Conservation (phyloP, 2,329 filamentous ascomycete species). For the Leptoxyphium fumago region DNA sequence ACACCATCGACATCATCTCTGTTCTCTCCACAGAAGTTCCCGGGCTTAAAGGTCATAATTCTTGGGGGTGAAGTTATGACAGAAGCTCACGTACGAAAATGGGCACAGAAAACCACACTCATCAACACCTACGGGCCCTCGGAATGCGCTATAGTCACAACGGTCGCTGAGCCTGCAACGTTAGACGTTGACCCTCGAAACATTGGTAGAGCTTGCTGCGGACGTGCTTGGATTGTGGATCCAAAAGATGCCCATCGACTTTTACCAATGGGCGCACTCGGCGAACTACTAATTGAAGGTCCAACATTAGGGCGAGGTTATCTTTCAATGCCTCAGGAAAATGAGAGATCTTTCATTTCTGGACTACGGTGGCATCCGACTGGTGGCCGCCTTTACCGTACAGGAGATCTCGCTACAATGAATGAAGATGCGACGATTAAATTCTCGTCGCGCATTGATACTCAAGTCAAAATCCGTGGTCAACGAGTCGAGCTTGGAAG, state of each 20-base stretch:
- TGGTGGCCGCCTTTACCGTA: constrained; percentile 6
- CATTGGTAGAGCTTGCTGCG: background rate
- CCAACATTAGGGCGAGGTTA: background rate
- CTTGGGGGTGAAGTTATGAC: background rate
- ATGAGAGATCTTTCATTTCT: background rate
- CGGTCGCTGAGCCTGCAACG: background rate
- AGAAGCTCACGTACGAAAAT: background rate
- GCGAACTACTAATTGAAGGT: constrained; percentile 1
- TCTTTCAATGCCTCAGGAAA: background rate
- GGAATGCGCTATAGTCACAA: background rate
- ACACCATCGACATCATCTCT: background rate
- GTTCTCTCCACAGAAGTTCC: background rate
- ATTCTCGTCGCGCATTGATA: constrained; percentile 9
- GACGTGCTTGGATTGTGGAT: background rate
- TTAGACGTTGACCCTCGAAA: background rate
- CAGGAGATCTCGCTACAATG: constrained; percentile 12
- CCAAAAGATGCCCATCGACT: background rate
- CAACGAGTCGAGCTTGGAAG: constrained; percentile 11
- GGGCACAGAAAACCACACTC: background rate
- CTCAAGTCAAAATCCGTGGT: constrained; percentile 10
- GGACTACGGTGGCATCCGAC: background rate
- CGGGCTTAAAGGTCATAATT: background rate
- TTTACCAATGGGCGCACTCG: background rate
- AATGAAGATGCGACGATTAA: constrained; percentile 7
- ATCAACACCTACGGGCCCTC: background rate